phyloP scores from a whole-genome alignment of 306 rosid species.

The Herpetospermum pedunculosum region DNA sequence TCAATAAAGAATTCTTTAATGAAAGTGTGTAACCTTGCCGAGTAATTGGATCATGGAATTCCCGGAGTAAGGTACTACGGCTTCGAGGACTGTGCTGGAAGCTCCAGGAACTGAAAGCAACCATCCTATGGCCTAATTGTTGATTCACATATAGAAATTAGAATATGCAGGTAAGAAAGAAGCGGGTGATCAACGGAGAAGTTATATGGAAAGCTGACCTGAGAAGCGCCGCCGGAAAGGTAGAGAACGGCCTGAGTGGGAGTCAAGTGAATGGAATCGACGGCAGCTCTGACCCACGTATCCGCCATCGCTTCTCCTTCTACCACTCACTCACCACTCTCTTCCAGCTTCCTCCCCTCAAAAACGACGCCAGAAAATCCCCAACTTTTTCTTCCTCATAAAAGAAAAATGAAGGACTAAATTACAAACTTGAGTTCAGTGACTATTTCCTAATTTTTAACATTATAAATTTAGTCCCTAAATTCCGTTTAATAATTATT shows the following conservation, averaged over 20 bases:
- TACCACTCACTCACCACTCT: not conserved
- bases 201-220: slow-evolving; percentile 27
- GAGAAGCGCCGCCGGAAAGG: slow-evolving; percentile 79
- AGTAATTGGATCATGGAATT: slow-evolving; percentile 63
- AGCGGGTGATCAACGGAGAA: not conserved
- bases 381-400: no score
- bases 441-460: no score
- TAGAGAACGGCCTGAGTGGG: slow-evolving; percentile 60
- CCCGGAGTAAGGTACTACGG: slow-evolving; percentile 66
- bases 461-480: no score
- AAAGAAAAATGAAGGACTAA: no score
- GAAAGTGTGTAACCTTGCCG: slow-evolving; percentile 35
- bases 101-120: slow-evolving; percentile 77
- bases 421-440: no score
- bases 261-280: slow-evolving; percentile 59
- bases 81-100: slow-evolving; percentile 70
- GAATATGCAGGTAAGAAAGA: not conserved
- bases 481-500: no score
- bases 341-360: not conserved
- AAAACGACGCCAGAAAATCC: not conserved
- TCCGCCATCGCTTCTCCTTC: slow-evolving; percentile 33
- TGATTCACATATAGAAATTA: not conserved
- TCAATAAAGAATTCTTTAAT: not conserved
- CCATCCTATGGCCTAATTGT: slow-evolving; percentile 43
- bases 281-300: slow-evolving; percentile 26